A percentile compares a stretch with the other conserved stretches of the same genome.
Conservation (phyloP, 768 basidiomycete genomes). For the Gymnopilus junonius region DNA sequence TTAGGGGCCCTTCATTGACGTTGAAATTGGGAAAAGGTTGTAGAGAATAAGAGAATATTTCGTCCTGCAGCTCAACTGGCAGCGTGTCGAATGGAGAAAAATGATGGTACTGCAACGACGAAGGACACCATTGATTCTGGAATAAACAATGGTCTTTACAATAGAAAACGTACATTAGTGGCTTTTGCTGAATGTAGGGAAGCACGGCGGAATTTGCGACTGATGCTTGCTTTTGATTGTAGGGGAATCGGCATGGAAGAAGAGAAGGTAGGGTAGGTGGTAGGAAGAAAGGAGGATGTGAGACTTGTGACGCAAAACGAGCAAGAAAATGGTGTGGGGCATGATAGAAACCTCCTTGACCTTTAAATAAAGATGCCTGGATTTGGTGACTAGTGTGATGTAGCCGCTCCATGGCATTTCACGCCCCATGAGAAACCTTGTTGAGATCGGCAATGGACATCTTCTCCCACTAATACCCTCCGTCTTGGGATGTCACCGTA, state of each 20-base stretch:
- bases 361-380: background rate
- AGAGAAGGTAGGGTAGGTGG: background rate
- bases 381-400: background rate
- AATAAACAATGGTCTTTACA: background rate
- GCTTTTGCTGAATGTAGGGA: background rate
- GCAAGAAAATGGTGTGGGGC: background rate
- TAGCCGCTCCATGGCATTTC: background rate
- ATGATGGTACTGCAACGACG: background rate
- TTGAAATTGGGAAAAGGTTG: conserved; percentile 35
- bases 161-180: background rate
- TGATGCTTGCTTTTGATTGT: background rate
- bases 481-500: background rate
- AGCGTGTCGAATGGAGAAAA: conserved; percentile 37
- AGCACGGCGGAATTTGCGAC: background rate
- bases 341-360: background rate
- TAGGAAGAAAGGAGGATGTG: background rate
- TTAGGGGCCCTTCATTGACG: conserved; percentile 37
- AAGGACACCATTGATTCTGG: background rate
- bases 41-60: conserved; percentile 49
- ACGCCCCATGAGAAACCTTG: background rate
- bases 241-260: background rate
- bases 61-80: conserved; percentile 49
- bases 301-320: conserved; percentile 5
- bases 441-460: background rate
- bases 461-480: background rate